phyloP scores from a whole-genome alignment of 371 early-diverging fungal genomes.

The Lichtheimia hyalospora region DNA sequence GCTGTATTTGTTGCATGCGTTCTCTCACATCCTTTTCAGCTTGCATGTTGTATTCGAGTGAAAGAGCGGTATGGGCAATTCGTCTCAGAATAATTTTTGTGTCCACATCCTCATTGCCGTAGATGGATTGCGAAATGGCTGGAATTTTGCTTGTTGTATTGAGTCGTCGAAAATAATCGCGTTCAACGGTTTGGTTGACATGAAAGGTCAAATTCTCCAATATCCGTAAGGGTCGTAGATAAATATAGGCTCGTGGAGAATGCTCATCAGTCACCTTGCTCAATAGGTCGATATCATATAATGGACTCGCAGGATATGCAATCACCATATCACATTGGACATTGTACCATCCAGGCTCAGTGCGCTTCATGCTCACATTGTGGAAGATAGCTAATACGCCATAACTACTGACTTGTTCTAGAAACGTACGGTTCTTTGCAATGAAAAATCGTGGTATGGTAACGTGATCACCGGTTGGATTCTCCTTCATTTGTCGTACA shows the following conservation, averaged over 20 bases:
- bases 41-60: slow-evolving; percentile 10
- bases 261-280: slow-evolving; percentile 43
- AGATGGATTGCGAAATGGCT: slow-evolving; percentile 24
- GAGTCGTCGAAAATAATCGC: slow-evolving; percentile 43
- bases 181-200: slow-evolving; percentile 39
- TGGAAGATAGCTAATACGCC: slow-evolving; percentile 43
- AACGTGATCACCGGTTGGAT: slow-evolving; percentile 20
- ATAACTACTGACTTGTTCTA: slow-evolving; percentile 35
- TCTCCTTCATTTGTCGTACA: slow-evolving; percentile 32
- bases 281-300: slow-evolving; percentile 40
- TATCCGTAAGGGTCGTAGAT: slow-evolving; percentile 34
- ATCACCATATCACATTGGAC: slow-evolving; percentile 44
- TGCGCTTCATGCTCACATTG: slow-evolving; percentile 28
- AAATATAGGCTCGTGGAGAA: slow-evolving; percentile 42
- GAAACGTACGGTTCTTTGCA: slow-evolving; percentile 44
- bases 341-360: slow-evolving; percentile 19
- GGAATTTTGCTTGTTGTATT: slow-evolving; percentile 42
- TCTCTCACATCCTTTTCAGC: background rate
- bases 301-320: slow-evolving; percentile 37
- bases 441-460: slow-evolving; percentile 45
- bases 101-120: slow-evolving; percentile 13
- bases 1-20: background rate
- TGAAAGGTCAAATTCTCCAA: slow-evolving; percentile 33
- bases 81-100: slow-evolving; percentile 18
- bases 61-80: slow-evolving; percentile 31